phyloP scores from a whole-genome alignment of 192 early-diverging fungal genomes.

The Backusella parvicylindrica region DNA sequence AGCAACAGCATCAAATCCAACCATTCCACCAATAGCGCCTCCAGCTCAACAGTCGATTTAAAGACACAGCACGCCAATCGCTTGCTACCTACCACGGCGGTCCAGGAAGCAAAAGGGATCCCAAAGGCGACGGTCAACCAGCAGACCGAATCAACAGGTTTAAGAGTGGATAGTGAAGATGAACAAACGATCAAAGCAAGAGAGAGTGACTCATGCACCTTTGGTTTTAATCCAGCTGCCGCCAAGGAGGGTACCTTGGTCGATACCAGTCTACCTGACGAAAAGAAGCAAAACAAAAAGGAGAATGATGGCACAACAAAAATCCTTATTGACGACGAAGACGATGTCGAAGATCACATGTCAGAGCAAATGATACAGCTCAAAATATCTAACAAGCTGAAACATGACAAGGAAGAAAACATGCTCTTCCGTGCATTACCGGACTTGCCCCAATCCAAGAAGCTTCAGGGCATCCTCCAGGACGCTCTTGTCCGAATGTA shows the following conservation, averaged over 20 bases:
- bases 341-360: background rate
- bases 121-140: background rate
- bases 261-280: background rate
- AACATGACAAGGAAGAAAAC: background rate
- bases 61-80: background rate
- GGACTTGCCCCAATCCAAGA: constrained; percentile 17
- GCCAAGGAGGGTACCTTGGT: background rate
- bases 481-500: constrained; percentile 43
- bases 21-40: background rate
- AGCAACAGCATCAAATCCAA: background rate
- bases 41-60: background rate
- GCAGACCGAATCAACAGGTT: background rate
- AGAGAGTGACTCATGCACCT: background rate
- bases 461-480: constrained; percentile 55
- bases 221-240: background rate
- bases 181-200: background rate
- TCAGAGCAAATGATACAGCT: background rate
- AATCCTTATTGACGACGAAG: background rate
- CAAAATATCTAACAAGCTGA: background rate
- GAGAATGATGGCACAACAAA: background rate
- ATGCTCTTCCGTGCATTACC: background rate
- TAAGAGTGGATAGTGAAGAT: background rate
- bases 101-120: background rate
- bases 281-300: too few species aligned
- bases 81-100: background rate